phyloP scores from a whole-genome alignment of 1,139 yeast genomes.

The Pichia sp. region DNA sequence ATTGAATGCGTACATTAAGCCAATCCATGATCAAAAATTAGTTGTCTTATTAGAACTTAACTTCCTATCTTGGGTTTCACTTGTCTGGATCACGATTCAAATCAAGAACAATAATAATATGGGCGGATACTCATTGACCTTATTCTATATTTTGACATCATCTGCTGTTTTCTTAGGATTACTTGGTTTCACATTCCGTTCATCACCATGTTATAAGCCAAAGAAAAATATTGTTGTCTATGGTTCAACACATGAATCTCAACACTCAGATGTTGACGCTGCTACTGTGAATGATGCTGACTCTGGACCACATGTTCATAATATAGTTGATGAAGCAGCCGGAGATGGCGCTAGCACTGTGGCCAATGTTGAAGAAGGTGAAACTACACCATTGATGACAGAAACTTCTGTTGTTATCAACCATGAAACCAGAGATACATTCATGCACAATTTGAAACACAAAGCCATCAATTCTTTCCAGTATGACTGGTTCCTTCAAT shows the following conservation, averaged over 20 bases:
- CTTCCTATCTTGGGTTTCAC: slow-evolving; percentile 52
- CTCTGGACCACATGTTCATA: slow-evolving; percentile 7
- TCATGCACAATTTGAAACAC: slow-evolving; percentile 26
- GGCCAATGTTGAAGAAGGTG: slow-evolving; percentile 7
- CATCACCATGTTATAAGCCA: slow-evolving; percentile 24
- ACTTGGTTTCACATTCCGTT: slow-evolving; percentile 36
- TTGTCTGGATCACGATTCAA: slow-evolving; percentile 46
- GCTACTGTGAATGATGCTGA: not conserved
- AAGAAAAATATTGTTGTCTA: slow-evolving; percentile 20
- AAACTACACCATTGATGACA: slow-evolving; percentile 23
- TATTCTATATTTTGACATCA: slow-evolving; percentile 52
- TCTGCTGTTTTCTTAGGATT: slow-evolving; percentile 56
- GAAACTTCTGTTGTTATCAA: slow-evolving; percentile 31
- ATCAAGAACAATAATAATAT: slow-evolving; percentile 51
- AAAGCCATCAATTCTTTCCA: slow-evolving; percentile 45
- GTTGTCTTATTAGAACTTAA: slow-evolving; percentile 60
- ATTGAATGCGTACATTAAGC: slow-evolving; percentile 47
- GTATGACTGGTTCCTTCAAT: slow-evolving; percentile 84
- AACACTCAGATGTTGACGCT: not conserved
- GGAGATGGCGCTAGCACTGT: no score
- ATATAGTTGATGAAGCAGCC: slow-evolving; percentile 7
- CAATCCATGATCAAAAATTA: slow-evolving; percentile 73
- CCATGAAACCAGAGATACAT: slow-evolving; percentile 27
- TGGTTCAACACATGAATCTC: slow-evolving; percentile 21
- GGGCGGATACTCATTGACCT: slow-evolving; percentile 56